phyloP scores from a whole-genome alignment of 108 stramenopile genomes.

The Pseudonitzschia delicatissima region DNA sequence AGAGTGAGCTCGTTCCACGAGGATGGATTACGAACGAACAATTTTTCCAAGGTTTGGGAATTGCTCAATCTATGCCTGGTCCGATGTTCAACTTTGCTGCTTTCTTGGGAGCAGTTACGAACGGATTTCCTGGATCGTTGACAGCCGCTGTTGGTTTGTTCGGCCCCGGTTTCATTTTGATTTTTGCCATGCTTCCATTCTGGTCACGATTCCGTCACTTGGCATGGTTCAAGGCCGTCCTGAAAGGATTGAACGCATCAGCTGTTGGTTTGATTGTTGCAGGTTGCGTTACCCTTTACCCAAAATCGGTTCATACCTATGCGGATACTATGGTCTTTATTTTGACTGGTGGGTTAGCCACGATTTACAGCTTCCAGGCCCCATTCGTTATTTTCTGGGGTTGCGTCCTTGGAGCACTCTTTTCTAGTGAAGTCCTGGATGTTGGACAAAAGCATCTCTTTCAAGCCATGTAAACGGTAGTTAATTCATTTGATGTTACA shows the following conservation, averaged over 20 bases:
- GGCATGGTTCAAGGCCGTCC: slow-evolving; percentile 62
- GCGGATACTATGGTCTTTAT: slow-evolving; percentile 85
- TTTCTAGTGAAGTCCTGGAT: slow-evolving; percentile 47
- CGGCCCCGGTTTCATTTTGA: slow-evolving; percentile 89
- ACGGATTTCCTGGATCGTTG: slow-evolving; percentile 82
- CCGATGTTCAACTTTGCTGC: slow-evolving; percentile 90
- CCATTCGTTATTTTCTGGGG: slow-evolving; percentile 70
- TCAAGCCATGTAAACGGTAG: no score
- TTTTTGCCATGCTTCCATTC: slow-evolving; percentile 90
- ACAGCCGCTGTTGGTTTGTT: slow-evolving; percentile 83
- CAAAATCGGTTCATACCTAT: slow-evolving; percentile 53
- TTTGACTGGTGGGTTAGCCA: slow-evolving; percentile 55
- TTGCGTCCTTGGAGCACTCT: slow-evolving; percentile 71
- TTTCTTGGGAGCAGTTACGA: slow-evolving; percentile 87
- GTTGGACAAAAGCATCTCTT: slow-evolving; percentile 61
- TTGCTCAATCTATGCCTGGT: slow-evolving; percentile 76
- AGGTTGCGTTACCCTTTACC: slow-evolving; percentile 83
- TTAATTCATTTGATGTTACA: no score
- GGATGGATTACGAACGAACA: slow-evolving; percentile 82
- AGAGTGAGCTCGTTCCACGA: slow-evolving; percentile 83
- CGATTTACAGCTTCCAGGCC: slow-evolving; percentile 61
- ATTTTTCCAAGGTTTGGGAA: slow-evolving; percentile 68
- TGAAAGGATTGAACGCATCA: slow-evolving; percentile 83
- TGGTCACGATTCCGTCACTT: slow-evolving; percentile 85
- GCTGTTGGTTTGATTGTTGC: slow-evolving; percentile 87